phyloP scores from a whole-genome alignment of 2,329 filamentous ascomycete species.

The Phyllosticta capitalensis region DNA sequence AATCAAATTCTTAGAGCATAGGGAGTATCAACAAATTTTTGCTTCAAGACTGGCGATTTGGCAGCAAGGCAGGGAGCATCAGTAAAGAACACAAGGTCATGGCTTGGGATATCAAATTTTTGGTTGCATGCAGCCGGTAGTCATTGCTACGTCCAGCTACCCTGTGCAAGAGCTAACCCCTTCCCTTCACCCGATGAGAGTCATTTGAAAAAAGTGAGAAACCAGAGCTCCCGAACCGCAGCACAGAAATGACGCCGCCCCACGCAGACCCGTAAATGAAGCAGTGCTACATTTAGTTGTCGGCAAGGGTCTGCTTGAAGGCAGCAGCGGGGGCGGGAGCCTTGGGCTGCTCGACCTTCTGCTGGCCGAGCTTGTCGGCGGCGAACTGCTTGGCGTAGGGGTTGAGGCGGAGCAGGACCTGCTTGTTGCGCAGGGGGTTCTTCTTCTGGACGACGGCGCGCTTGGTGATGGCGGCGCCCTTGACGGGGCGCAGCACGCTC shows the following conservation, averaged over 20 bases:
- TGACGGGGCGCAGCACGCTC: constrained; percentile 84
- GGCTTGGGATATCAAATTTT: background rate
- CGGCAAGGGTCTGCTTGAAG: constrained; percentile 41
- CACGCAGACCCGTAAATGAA: constrained; percentile 1
- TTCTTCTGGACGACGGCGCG: constrained; percentile 93
- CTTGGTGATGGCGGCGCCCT: constrained; percentile 85
- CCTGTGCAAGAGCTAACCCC: background rate
- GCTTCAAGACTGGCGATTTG: no score
- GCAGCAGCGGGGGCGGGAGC: constrained; percentile 43
- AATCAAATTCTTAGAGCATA: no score
- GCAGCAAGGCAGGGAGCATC: no score
- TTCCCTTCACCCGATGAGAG: background rate
- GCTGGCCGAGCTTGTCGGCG: constrained; percentile 72
- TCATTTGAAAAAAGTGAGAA: constrained; percentile 1
- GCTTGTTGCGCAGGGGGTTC: constrained; percentile 99
- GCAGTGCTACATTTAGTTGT: constrained; percentile 33
- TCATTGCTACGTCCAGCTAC: background rate
- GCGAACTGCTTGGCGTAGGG: constrained; percentile 88
- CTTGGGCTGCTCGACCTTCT: constrained; percentile 55
- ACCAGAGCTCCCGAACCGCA: background rate
- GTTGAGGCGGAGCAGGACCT: constrained; percentile 97
- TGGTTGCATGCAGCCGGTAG: background rate
- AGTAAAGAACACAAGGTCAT: background rate
- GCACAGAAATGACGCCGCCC: background rate
- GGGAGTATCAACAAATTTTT: no score